phyloP scores from a whole-genome alignment of 177 flowering plant genomes.

The Vitis hybrid region DNA sequence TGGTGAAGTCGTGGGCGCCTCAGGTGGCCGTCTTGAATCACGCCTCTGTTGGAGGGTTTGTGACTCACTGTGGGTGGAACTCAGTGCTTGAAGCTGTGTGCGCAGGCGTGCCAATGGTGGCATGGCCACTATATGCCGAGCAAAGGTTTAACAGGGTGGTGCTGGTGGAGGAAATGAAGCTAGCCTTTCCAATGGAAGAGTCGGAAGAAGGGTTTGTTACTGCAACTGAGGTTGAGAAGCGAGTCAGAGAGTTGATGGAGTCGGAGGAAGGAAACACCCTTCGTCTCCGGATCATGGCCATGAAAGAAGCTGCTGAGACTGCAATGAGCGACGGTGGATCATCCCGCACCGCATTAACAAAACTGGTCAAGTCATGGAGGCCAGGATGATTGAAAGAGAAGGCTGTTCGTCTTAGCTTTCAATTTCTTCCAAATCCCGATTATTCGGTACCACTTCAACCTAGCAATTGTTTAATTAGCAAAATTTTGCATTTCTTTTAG shows the following conservation, averaged over 20 bases:
- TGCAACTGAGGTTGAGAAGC: neutral
- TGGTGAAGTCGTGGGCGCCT: too few relatives aligned
- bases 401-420: too few relatives aligned
- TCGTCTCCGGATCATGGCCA: neutral
- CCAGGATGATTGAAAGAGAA: neutral
- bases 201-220: neutral
- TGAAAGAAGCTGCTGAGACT: conserved; percentile 1
- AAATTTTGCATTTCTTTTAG: too few relatives aligned
- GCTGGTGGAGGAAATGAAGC: conserved; percentile 2
- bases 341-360: neutral
- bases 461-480: too few relatives aligned
- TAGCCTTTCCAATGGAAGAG: conserved; percentile 1
- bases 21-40: too few relatives aligned
- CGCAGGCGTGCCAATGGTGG: neutral
- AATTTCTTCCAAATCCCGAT: too few relatives aligned
- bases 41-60: too few relatives aligned
- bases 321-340: conserved; percentile 3
- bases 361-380: neutral
- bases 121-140: conserved; percentile 3
- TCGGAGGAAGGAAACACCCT: neutral
- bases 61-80: neutral
- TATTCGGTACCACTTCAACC: too few relatives aligned
- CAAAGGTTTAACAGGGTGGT: conserved; percentile 1
- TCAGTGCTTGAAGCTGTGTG: neutral
- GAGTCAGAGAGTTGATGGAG: conserved; percentile 1